A percentile compares a stretch with the other conserved stretches of the same genome.
Conservation (phyloP, 2,329 filamentous ascomycete species). For the Ophiostoma australiae region DNA sequence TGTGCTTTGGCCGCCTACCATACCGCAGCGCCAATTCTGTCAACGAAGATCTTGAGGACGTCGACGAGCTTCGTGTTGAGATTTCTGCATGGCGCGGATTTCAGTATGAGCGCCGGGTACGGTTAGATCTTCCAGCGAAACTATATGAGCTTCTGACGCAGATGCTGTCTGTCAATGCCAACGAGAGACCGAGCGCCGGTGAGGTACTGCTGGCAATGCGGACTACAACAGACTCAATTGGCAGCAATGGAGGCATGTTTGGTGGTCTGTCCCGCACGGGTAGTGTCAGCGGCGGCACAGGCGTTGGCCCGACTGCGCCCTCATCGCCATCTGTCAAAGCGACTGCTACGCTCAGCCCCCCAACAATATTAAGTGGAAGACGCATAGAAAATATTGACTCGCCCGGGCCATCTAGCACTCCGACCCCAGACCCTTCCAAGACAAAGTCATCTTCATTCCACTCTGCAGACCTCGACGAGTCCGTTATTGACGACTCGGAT, state of each 20-base stretch:
- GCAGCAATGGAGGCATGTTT: constrained; percentile 10
- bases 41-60: constrained; percentile 86
- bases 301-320: neutral
- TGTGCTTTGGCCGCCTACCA: constrained; percentile 87
- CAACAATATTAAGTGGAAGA: constrained; percentile 37
- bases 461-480: constrained; percentile 32
- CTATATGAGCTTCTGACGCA: constrained; percentile 80
- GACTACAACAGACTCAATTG: constrained; percentile 47
- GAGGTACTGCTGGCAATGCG: constrained; percentile 79
- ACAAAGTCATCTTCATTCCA: constrained; percentile 14
- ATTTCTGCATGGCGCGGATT: constrained; percentile 87
- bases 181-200: constrained; percentile 72
- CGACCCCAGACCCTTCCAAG: constrained; percentile 39
- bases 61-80: constrained; percentile 77
- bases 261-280: constrained; percentile 10
- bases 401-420: constrained; percentile 46
- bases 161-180: constrained; percentile 71
- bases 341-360: constrained; percentile 28
- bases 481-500: constrained; percentile 27
- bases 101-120: constrained; percentile 65
- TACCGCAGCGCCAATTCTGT: constrained; percentile 79
- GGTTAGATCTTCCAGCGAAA: constrained; percentile 77
- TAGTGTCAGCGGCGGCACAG: neutral
- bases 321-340: constrained; percentile 16
- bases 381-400: constrained; percentile 55